Evolutionary conservation across 371 early-diverging fungal species (phyloP), one percentile per base, ranked within the genome.

Genomic region (Vairimorpha ceranae): DNA sequence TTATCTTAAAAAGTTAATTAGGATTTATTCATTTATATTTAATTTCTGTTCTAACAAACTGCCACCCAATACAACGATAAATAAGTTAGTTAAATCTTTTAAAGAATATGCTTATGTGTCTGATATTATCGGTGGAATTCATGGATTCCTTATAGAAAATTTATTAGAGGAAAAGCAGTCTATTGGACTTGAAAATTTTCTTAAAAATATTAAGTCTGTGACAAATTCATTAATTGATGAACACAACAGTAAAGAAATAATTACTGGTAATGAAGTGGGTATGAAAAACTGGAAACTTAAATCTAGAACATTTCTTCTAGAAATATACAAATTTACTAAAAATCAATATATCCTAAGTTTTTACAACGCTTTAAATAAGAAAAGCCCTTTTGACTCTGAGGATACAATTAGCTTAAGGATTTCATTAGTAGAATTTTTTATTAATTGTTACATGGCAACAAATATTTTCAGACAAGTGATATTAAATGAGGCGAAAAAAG

Each of bases 81-180:
- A 6, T 4, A 61, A 61, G 7, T 36, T 61, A 1, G 10, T 61
- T 8, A 2, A 19, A 35, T 2, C 4, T 2, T 61, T 35, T 23
- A 61, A 61, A 61, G 61, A 61, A 25, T 27, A 32, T 6, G 7
- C 32, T 8, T 61, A 61, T 19, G 8, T 19, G 2, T 35, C 36
- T 21, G 61, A 61, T 10, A 36, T 61, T 32, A 61, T 61, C 2
- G 61, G 61, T 4, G 15, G 1, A 14, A 25, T 61, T 6, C 61
- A 61, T 36, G 61, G 41, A 35, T 19, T 61, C 12, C 36, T 61
- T n/a, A 61, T 61, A 61, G 61, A 61, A 17, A 61, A 61, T 36
- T n/a, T 61, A 1, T 19, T 17, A 2, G 27, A 61, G 21, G 61
- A 61, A 61, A 35, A 32, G 19, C 17, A 61, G 10, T 19, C 2